Base-by-base conservation (phyloP, 371 early-diverging fungal genomes). In the Syncephalastrum racemosum region DNA sequence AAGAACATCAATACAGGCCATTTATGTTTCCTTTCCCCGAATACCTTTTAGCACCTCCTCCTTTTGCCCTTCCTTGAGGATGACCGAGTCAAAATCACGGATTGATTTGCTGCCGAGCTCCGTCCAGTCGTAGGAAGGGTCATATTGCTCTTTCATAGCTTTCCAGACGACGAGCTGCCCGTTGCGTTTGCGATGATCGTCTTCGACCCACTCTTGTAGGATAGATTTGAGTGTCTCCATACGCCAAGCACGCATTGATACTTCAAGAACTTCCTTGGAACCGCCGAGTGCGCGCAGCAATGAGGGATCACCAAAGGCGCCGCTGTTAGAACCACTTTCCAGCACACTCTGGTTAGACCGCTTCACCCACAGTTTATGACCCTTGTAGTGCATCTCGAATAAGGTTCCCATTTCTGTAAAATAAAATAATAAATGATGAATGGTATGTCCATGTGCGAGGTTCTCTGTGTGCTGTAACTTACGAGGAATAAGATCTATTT, bases 161-260 rank as follows among this genome's bases (percentile, higher is more conserved):
- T 31, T 31, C 36, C 36, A 31, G 0, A 31, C 36, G 10, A 31
- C 36, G 36, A 50, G 59, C 63, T 73, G 23, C 15, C 68, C 73
- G 22, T 48, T 42, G 23, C 63, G 59, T 47, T 64, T 64, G 59
- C 63, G 58, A 36, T 60, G 63, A 44, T 69, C 58, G 2, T 36
- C 24, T 47, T 71, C 60, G 8, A 71, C 60, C 75, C 75, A 75
- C 63, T 71, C 75, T 60, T 75, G 72, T 19, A 75, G 52, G 39
- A 66, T 62, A 0, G 46, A 6, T 41, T 64, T 58, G 2, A 75
- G 36, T 4, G 60, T 14, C 0, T 46, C 44, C 31, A 71, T 52
- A 7, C 62, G 56, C 51, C 56, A 59, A 5, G 60, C 63, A 24
- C 60, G 52, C 66, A 71, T 71, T 12, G 36, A 31, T 31, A 31